A percentile compares a stretch with the other conserved stretches of the same genome.
phyloP scores from a whole-genome alignment of 768 basidiomycete genomes.

The Naganishia onofrii region DNA sequence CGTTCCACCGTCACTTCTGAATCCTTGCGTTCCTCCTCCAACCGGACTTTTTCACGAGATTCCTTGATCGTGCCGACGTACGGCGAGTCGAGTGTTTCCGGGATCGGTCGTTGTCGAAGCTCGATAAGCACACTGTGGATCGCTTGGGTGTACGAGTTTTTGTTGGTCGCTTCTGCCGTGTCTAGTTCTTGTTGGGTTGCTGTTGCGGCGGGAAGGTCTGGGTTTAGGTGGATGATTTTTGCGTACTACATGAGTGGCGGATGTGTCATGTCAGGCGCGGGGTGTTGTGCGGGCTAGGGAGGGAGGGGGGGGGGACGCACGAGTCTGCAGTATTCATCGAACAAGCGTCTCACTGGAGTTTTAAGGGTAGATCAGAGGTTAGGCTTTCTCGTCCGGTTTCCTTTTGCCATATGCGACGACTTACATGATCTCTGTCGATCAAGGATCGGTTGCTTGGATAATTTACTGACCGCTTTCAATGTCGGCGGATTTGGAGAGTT shows the following conservation, averaged over 20 bases:
- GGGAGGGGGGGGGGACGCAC: conserved; percentile 30
- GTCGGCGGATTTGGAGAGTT: conserved; percentile 30
- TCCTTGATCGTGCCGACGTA: conserved; percentile 52
- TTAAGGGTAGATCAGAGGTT: conserved; percentile 19
- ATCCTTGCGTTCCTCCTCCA: conserved; percentile 42
- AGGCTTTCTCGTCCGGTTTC: not conserved
- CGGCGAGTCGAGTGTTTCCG: conserved; percentile 39
- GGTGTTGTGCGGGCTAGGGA: no score
- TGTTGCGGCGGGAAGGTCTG: conserved; percentile 39
- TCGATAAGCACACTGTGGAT: conserved; percentile 48
- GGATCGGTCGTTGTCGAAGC: conserved; percentile 38
- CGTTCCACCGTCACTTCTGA: conserved; percentile 38
- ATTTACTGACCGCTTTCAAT: conserved; percentile 33
- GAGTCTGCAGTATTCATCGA: conserved; percentile 44
- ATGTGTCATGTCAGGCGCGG: no score
- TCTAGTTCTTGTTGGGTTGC: conserved; percentile 44
- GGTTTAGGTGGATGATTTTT: conserved; percentile 32
- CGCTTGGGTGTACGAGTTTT: conserved; percentile 42
- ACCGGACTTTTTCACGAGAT: conserved; percentile 35
- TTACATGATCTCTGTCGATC: conserved; percentile 47
- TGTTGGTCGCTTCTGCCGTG: conserved; percentile 39
- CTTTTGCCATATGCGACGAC: conserved; percentile 21
- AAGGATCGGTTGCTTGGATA: conserved; percentile 43
- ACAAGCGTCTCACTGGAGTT: conserved; percentile 40
- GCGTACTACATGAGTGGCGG: conserved; percentile 34